Conservation (phyloP, 208 protist species). For the Crithidia expoeki region DNA sequence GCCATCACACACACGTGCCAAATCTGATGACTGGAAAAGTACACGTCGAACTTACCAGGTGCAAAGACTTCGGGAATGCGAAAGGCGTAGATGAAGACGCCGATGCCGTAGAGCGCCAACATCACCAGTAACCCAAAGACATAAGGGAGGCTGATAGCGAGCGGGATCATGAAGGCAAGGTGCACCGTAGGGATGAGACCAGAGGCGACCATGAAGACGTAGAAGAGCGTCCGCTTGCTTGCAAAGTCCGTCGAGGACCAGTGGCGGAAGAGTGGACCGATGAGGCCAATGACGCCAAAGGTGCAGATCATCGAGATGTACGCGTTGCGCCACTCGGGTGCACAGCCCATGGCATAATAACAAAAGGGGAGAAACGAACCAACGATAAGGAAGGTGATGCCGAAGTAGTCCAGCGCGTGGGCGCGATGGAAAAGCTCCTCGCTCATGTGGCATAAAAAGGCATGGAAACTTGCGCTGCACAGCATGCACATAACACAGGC, state of each 20-base stretch:
- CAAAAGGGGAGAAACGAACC: conserved; percentile 86
- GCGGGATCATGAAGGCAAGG: conserved; percentile 52
- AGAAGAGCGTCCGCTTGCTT: conserved; percentile 66
- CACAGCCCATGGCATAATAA: conserved; percentile 78
- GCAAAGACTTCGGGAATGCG: conserved; percentile 74
- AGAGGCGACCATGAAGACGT: conserved; percentile 75
- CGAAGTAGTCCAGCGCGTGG: conserved; percentile 85
- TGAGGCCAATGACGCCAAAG: conserved; percentile 73
- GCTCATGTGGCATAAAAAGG: conserved; percentile 68
- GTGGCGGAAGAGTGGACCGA: conserved; percentile 78
- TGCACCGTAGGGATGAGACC: conserved; percentile 74
- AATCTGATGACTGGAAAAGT: conserved; percentile 76
- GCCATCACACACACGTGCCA: conserved; percentile 86
- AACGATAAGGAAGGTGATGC: conserved; percentile 83
- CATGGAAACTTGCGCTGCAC: conserved; percentile 78
- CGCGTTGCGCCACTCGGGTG: conserved; percentile 61
- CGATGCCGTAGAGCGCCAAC: conserved; percentile 74
- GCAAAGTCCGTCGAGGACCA: conserved; percentile 72
- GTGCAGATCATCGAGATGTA: conserved; percentile 76
- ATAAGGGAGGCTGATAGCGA: conserved; percentile 44
- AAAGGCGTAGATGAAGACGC: conserved; percentile 84
- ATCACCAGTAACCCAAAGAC: conserved; percentile 63
- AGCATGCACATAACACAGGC: conserved; percentile 77
- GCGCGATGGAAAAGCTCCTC: conserved; percentile 56
- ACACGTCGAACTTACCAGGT: conserved; percentile 77